Evolutionary conservation across 176 grass and related monocot species (phyloP).

Genomic region (Rhynchospora pubera): DNA sequence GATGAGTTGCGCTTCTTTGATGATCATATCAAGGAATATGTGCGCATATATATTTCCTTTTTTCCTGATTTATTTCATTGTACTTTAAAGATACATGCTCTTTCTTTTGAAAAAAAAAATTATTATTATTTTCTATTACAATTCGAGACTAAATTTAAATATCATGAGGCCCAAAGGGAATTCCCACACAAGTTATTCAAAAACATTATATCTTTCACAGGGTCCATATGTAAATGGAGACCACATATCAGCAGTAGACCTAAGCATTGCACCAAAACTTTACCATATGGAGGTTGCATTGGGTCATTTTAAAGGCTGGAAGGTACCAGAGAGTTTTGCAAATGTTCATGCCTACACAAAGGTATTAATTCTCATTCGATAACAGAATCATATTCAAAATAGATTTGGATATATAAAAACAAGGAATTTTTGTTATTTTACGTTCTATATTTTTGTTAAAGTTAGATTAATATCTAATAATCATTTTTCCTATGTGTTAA

Average conservation of each 20-base stretch:
- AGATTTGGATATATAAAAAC: too few relatives aligned
- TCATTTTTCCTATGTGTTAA: not conserved
- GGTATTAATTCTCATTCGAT: slow-evolving; percentile 27
- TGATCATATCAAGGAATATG: slow-evolving; percentile 75
- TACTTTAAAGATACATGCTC: not conserved
- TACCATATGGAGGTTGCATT: slow-evolving; percentile 65
- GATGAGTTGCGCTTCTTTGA: slow-evolving; percentile 57
- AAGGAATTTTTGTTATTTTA: not conserved
- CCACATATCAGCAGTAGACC: slow-evolving; percentile 48
- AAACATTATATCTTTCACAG: slow-evolving; percentile 25
- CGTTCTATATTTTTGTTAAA: not conserved
- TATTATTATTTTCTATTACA: slow-evolving; percentile 10
- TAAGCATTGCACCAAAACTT: slow-evolving; percentile 73
- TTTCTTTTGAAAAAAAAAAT: slow-evolving; percentile 12
- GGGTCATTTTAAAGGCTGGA: slow-evolving; percentile 87
- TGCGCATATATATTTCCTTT: slow-evolving; percentile 17
- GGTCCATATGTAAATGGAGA: slow-evolving; percentile 69
- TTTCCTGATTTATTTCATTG: not conserved
- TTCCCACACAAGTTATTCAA: not conserved
- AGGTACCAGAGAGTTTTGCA: slow-evolving; percentile 61
- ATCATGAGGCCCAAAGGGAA: not conserved
- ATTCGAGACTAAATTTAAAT: not conserved
- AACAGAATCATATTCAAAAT: too few relatives aligned
- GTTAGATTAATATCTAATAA: not conserved
- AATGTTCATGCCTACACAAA: slow-evolving; percentile 50